These are phyloP conservation scores for Citrus maxima DNA, from an alignment of 345 rosid genomes.

Conservation along the genomic window DNA sequence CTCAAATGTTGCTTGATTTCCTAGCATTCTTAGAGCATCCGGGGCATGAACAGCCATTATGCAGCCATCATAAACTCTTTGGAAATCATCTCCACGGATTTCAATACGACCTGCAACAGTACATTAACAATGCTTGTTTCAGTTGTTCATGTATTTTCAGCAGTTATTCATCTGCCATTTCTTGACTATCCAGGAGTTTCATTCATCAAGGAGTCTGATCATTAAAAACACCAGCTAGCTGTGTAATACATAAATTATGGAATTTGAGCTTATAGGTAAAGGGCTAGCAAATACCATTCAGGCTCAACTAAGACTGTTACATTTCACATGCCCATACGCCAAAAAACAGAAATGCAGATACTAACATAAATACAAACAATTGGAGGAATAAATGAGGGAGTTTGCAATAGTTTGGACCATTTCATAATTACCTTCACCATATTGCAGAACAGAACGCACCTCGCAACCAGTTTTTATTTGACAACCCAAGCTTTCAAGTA, in stretches of 20 bases:
- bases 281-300: no score
- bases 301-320: no score
- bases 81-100: conserved; percentile 41
- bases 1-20: conserved; percentile 61
- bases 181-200: neutral
- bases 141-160: neutral
- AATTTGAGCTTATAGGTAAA: no score
- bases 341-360: neutral
- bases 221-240: neutral
- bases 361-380: neutral
- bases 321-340: neutral
- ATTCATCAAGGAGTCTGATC: neutral
- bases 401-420: neutral
- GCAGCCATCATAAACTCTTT: conserved; percentile 51
- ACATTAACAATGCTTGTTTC: neutral
- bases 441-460: conserved; percentile 45
- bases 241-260: neutral
- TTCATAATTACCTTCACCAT: conserved; percentile 31
- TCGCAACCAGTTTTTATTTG: conserved; percentile 56
- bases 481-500: conserved; percentile 60
- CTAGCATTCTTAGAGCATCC: conserved; percentile 65
- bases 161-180: neutral
- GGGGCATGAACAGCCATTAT: conserved; percentile 77
- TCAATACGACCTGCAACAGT: conserved; percentile 45
- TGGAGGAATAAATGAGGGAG: neutral